Evolutionary conservation across 331 rosid genomes (phyloP).

Genomic region (Quercus lobata): DNA sequence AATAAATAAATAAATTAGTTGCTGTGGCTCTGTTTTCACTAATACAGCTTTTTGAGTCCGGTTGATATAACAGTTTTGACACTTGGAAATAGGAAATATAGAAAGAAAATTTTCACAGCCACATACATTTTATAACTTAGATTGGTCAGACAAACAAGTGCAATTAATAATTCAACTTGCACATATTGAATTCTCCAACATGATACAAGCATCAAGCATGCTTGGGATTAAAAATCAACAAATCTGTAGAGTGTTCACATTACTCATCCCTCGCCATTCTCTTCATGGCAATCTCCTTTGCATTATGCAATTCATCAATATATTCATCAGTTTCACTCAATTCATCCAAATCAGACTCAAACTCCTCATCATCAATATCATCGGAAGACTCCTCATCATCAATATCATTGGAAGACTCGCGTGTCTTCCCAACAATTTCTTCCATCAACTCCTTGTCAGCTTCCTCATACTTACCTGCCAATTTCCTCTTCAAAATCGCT

Average conservation of each 20-base stretch:
- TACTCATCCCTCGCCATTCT: neutral
- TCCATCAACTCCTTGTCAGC: constrained; percentile 51
- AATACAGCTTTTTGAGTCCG: neutral
- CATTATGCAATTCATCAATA: constrained; percentile 19
- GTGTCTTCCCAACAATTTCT: constrained; percentile 43
- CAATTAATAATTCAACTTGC: neutral
- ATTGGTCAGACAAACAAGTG: neutral
- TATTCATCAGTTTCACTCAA: constrained; percentile 21
- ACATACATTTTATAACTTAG: neutral
- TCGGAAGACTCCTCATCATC: constrained; percentile 14
- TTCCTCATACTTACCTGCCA: constrained; percentile 55
- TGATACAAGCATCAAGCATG: neutral
- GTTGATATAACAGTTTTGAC: neutral
- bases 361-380: neutral
- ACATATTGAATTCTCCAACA: neutral
- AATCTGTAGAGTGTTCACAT: neutral
- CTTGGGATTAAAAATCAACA: neutral
- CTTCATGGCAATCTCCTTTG: neutral
- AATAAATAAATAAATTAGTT: too few species aligned
- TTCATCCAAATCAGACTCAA: constrained; percentile 31
- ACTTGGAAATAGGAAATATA: neutral
- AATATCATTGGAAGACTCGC: constrained; percentile 10
- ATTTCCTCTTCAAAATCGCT: constrained; percentile 63
- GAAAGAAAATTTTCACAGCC: neutral
- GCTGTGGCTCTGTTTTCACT: too few species aligned